phyloP scores from a whole-genome alignment of 2,329 filamentous ascomycete species.

The Exophiala lecanii-corni region DNA sequence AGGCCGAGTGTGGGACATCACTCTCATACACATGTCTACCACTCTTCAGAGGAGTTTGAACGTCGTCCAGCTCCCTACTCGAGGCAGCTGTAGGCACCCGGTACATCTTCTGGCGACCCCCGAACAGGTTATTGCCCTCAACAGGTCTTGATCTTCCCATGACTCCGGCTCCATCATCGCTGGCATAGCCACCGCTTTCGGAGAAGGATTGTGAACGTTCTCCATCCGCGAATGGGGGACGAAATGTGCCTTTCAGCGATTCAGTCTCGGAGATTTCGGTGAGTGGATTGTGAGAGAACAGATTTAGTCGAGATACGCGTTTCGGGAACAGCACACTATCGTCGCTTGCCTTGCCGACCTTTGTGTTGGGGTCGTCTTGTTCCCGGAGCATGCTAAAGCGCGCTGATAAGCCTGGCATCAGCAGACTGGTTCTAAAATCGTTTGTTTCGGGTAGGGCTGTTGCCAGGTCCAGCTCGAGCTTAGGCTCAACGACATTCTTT shows the following conservation, averaged over 20 bases:
- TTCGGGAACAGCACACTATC: conserved; percentile 86
- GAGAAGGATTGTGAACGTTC: conserved; percentile 62
- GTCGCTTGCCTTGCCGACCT: conserved; percentile 89
- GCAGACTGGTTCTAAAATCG: conserved; percentile 88
- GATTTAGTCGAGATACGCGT: conserved; percentile 69
- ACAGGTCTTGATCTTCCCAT: conserved; percentile 77
- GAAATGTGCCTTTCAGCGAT: conserved; percentile 63
- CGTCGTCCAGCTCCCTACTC: conserved; percentile 13
- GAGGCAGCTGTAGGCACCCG: conserved; percentile 60
- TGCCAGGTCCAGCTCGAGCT: conserved; percentile 63
- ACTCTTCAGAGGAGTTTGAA: conserved; percentile 29
- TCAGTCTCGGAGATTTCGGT: conserved; percentile 88
- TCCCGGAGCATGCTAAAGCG: conserved; percentile 96
- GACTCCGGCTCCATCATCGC: conserved; percentile 69
- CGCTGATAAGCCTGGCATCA: conserved; percentile 92
- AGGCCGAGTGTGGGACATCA: conserved; percentile 76
- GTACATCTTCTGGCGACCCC: conserved; percentile 92
- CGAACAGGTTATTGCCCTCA: conserved; percentile 90
- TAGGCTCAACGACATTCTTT: conserved; percentile 49
- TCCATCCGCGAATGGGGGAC: conserved; percentile 55
- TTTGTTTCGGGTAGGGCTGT: conserved; percentile 73
- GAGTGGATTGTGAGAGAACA: conserved; percentile 64
- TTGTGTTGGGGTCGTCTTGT: conserved; percentile 84
- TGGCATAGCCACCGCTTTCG: conserved; percentile 54
- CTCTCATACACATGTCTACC: conserved; percentile 76